A percentile compares a stretch with the other conserved stretches of the same genome.
phyloP scores from a whole-genome alignment of 225 moss, liverwort and hornwort species.

The Sphagnum contortum region DNA sequence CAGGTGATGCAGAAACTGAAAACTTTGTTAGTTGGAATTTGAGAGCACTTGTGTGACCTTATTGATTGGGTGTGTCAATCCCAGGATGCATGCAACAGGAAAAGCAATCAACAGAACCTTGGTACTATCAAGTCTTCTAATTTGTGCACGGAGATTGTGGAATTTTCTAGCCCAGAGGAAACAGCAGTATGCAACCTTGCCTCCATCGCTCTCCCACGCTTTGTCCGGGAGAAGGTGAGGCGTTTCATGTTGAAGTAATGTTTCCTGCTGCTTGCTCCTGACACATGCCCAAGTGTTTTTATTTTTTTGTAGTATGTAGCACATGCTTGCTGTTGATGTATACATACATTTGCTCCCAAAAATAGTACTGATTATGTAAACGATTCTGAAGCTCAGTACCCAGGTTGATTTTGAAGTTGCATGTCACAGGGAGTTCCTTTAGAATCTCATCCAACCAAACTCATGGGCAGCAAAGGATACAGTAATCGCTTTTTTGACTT shows the following conservation, averaged over 20 bases:
- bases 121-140: slow-evolving; percentile 52
- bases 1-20: too few relatives aligned
- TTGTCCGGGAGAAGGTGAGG: slow-evolving; percentile 34
- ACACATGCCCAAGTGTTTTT: neutral
- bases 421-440: slow-evolving; percentile 19
- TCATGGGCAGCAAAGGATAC: slow-evolving; percentile 35
- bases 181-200: slow-evolving; percentile 51
- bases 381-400: too few relatives aligned
- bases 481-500: slow-evolving; percentile 39
- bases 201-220: slow-evolving; percentile 42
- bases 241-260: too few relatives aligned
- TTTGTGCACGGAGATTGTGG: slow-evolving; percentile 39
- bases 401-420: neutral
- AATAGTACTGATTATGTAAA: neutral
- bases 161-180: slow-evolving; percentile 32
- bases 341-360: too few relatives aligned
- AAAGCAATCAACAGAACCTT: slow-evolving; percentile 9
- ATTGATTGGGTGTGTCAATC: too few relatives aligned
- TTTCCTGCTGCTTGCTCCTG: too few relatives aligned
- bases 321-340: too few relatives aligned
- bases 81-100: too few relatives aligned
- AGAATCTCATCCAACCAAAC: slow-evolving; percentile 33
- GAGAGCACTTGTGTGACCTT: too few relatives aligned
- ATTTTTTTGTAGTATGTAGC: too few relatives aligned
- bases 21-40: too few relatives aligned